These are phyloP conservation scores for Arachnopeziza araneosa DNA, from an alignment of 2,329 filamentous ascomycete genomes.

Conservation along the genomic window DNA sequence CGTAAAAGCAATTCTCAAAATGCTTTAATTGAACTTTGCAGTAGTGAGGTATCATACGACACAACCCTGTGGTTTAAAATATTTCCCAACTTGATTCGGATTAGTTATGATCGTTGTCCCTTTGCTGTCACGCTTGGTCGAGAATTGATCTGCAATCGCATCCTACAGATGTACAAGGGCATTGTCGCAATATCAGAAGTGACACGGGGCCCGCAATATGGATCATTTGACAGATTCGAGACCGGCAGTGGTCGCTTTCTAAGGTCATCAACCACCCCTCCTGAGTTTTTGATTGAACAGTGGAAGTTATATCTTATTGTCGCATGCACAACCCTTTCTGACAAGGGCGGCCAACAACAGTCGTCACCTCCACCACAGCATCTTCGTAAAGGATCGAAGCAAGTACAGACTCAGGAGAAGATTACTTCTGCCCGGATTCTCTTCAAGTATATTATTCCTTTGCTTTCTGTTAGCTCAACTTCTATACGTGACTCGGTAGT, in stretches of 20 bases:
- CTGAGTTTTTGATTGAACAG: constrained; percentile 87
- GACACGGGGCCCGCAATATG: constrained; percentile 58
- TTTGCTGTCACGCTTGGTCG: constrained; percentile 87
- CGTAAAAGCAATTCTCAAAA: constrained; percentile 78
- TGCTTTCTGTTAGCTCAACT: constrained; percentile 72
- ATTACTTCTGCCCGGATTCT: constrained; percentile 83
- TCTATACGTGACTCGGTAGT: constrained; percentile 88
- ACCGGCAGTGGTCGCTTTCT: constrained; percentile 41
- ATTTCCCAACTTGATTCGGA: constrained; percentile 88
- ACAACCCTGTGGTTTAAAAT: constrained; percentile 96
- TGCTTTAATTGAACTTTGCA: constrained; percentile 87
- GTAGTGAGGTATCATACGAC: constrained; percentile 92
- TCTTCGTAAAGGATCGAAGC: constrained; percentile 74
- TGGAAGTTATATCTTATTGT: constrained; percentile 98
- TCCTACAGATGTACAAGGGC: constrained; percentile 86
- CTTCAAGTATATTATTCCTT: constrained; percentile 86
- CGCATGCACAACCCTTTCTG: constrained; percentile 90
- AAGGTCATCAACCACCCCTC: constrained; percentile 63
- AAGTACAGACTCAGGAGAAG: constrained; percentile 62
- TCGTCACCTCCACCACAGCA: constrained; percentile 62
- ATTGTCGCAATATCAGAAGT: constrained; percentile 76
- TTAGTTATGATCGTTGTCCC: constrained; percentile 85
- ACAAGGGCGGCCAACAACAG: constrained; percentile 62
- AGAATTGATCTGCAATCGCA: constrained; percentile 86
- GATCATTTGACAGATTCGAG: constrained; percentile 42